Conservation (phyloP, 768 basidiomycete species). For the Podaxis sp. region DNA sequence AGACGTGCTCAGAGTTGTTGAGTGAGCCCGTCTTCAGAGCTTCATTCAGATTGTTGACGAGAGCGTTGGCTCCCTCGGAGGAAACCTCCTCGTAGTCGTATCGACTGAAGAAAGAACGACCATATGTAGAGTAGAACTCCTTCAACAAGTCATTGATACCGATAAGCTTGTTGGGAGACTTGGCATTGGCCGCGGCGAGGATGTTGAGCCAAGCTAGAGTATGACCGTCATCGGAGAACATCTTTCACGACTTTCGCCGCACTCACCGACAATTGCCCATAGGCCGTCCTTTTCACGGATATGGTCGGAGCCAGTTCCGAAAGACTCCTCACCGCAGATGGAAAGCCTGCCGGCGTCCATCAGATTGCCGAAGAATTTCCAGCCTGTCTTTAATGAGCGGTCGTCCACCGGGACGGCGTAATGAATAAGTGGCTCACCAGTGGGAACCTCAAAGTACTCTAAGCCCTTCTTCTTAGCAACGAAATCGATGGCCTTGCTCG, state of each 20-base stretch:
- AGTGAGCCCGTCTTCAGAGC: slow-evolving; percentile 70
- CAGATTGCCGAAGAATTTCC: slow-evolving; percentile 99
- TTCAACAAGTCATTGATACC: slow-evolving; percentile 91
- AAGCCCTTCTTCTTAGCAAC: slow-evolving; percentile 93
- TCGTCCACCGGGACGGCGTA: neutral
- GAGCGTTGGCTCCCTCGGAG: slow-evolving; percentile 83
- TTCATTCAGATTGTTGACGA: slow-evolving; percentile 77
- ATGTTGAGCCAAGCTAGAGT: slow-evolving; percentile 93
- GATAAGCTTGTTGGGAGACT: slow-evolving; percentile 70
- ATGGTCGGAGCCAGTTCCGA: slow-evolving; percentile 99
- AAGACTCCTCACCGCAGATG: slow-evolving; percentile 98
- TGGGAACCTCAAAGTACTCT: slow-evolving; percentile 95
- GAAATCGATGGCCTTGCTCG: slow-evolving; percentile 92
- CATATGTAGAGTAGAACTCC: slow-evolving; percentile 89
- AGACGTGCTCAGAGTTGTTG: slow-evolving; percentile 63
- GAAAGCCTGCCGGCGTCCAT: slow-evolving; percentile 99
- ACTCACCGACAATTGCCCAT: slow-evolving; percentile 93
- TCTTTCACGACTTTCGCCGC: neutral
- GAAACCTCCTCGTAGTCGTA: slow-evolving; percentile 99
- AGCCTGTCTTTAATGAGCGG: slow-evolving; percentile 54
- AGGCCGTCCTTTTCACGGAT: slow-evolving; percentile 99
- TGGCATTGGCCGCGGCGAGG: slow-evolving; percentile 82
- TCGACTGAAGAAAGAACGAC: slow-evolving; percentile 97
- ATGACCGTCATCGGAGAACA: slow-evolving; percentile 6
- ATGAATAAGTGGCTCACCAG: slow-evolving; percentile 50